Conservation (phyloP, 2,329 filamentous ascomycete species). For the Juglanconis sp. region DNA sequence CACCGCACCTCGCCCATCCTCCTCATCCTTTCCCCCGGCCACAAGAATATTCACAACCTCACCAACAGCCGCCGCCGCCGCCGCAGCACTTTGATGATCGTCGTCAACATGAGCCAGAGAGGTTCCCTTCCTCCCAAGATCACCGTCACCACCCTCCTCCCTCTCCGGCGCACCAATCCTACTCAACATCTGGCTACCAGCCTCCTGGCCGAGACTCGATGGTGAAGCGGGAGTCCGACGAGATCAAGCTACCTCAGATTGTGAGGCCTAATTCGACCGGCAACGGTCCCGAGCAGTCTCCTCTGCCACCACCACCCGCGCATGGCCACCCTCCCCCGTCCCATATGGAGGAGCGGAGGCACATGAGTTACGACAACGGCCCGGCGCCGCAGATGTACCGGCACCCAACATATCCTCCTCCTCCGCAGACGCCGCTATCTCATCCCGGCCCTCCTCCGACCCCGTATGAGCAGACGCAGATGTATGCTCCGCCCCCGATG, state of each 20-base stretch:
- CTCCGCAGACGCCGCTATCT: constrained; percentile 34
- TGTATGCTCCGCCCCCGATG: constrained; percentile 23
- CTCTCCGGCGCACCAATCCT: constrained; percentile 28
- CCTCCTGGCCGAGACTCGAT: constrained; percentile 44
- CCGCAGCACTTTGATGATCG: constrained; percentile 24
- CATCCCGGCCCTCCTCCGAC: constrained; percentile 30
- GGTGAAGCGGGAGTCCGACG: constrained; percentile 55
- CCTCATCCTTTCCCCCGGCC: constrained; percentile 36
- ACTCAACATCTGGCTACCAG: constrained; percentile 33
- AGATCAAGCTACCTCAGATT: constrained; percentile 43
- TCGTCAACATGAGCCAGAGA: constrained; percentile 45
- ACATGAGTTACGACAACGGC: constrained; percentile 52
- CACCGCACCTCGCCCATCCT: constrained; percentile 21
- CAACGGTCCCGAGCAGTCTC: constrained; percentile 34
- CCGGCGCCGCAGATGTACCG: constrained; percentile 43
- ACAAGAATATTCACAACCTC: constrained; percentile 33
- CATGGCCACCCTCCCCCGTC: constrained; percentile 28
- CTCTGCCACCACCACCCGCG: constrained; percentile 26
- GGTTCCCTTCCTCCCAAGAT: constrained; percentile 54
- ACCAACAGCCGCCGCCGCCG: constrained; percentile 14
- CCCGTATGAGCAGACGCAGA: constrained; percentile 30
- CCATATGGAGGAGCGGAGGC: constrained; percentile 47
- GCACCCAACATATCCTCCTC: constrained; percentile 39
- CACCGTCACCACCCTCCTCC: constrained; percentile 38
- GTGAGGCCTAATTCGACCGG: constrained; percentile 53